A percentile compares a stretch with the other conserved stretches of the same genome.
Evolutionary conservation across 192 early-diverging fungal species (phyloP).

Genomic region (Paraglomus brasilianum): DNA sequence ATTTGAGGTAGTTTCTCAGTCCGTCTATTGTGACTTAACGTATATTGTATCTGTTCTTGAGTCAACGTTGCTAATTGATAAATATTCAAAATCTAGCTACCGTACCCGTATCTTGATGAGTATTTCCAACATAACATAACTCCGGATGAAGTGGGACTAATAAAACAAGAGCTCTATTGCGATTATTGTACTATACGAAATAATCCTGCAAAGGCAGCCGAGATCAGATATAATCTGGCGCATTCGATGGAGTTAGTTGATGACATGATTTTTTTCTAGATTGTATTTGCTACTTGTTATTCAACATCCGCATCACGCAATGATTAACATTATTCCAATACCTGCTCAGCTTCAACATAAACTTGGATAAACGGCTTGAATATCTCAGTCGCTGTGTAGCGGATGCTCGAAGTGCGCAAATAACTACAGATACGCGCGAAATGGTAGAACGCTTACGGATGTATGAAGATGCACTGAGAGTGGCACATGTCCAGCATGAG

Average conservation of each 20-base stretch:
- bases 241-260: slow-evolving; percentile 17
- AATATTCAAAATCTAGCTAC: neutral
- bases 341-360: neutral
- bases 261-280: neutral
- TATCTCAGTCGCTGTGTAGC: neutral
- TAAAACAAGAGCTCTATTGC: slow-evolving; percentile 29
- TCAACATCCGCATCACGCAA: neutral
- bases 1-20: slow-evolving; percentile 18
- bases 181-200: slow-evolving; percentile 19
- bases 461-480: neutral
- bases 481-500: neutral
- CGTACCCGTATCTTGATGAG: slow-evolving; percentile 26
- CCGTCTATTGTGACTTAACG: neutral
- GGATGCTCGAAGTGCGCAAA: neutral
- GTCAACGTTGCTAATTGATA: neutral
- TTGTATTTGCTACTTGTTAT: neutral
- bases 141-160: neutral
- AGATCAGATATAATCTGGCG: slow-evolving; percentile 21
- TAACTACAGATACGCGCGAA: no score
- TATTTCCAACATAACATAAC: slow-evolving; percentile 14
- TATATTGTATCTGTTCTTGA: neutral
- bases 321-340: neutral
- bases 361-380: slow-evolving; percentile 7
- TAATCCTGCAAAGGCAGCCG: slow-evolving; percentile 22
- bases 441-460: neutral